phyloP scores from a whole-genome alignment of 345 rosid species.

The Hibiscus mutabilis region DNA sequence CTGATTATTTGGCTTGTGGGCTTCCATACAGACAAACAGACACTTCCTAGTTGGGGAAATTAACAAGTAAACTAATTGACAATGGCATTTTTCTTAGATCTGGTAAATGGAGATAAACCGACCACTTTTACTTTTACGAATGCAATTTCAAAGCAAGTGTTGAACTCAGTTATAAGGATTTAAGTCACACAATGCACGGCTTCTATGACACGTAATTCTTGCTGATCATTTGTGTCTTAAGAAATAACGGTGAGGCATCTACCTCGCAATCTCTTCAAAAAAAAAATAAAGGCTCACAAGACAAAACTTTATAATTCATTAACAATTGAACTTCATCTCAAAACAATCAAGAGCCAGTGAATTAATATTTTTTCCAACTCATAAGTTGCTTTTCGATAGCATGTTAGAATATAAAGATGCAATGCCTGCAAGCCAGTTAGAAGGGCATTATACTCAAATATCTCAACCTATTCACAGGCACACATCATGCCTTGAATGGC shows the following conservation, averaged over 20 bases:
- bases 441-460: neutral
- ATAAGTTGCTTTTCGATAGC: neutral
- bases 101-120: neutral
- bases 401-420: neutral
- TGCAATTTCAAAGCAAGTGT: slow-evolving; percentile 3
- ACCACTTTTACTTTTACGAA: neutral
- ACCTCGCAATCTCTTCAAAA: neutral
- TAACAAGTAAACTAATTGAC: neutral
- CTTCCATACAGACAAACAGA: neutral
- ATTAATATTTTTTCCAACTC: neutral
- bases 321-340: neutral
- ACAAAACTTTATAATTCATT: neutral
- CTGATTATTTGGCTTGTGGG: neutral
- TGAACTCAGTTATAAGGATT: neutral
- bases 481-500: neutral
- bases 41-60: neutral
- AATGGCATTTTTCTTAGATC: slow-evolving; percentile 1
- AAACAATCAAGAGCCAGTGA: neutral
- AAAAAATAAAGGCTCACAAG: neutral
- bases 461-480: neutral
- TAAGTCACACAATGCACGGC: neutral
- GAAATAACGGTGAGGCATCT: neutral
- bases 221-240: neutral
- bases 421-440: neutral
- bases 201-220: neutral